Base-by-base conservation (phyloP, 345 rosid genomes). In the Citrus inodora region DNA sequence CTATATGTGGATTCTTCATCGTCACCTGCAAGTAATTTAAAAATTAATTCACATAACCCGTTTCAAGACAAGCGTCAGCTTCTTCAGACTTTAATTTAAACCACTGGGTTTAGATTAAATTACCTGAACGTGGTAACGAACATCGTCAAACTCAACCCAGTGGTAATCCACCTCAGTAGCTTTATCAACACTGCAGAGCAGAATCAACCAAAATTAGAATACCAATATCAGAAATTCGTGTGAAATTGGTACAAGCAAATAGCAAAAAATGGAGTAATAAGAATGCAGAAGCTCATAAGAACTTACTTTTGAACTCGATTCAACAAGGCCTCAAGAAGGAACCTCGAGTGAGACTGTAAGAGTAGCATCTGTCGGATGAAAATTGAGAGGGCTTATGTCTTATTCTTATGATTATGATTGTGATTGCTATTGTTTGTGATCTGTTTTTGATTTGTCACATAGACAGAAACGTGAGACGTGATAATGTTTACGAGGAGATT, bases 51-150 rank as follows among this genome's bases (percentile, higher is more conserved):
- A 59, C 58, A 65, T 53, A 37, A 19, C 28, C 22, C 58, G 19
- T 53, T 53, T 53, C 58, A 53, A 53, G 21, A 17, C 58, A 19
- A 53, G 22, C 7, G 58, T 17, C n/a, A 0, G 58, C 21, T 17
- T 53, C 21, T 17, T 53, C 7, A 53, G 22, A 17, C 17, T 13
- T 46, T 3, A 53, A 19, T 17, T 17, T 19, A 53, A 53, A 53
- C 58, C 58, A 53, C 17, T 17, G 22, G 58, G 21, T 53, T 17
- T 53, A 17, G 58, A 74, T 17, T 61, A 48, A 75, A 64, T 32
- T 21, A 97, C 99, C 99, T 92, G 98, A 76, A 94, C 80, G 83
- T 97, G 98, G 83, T 92, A 97, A 79, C 94, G 98, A 72, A 97
- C 85, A 80, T 97, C 99, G 80, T 88, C 94, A 69, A 97, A 97